Evolutionary conservation across 129 eudicot species (phyloP).

Genomic region (Heracleum sosnowskyi): DNA sequence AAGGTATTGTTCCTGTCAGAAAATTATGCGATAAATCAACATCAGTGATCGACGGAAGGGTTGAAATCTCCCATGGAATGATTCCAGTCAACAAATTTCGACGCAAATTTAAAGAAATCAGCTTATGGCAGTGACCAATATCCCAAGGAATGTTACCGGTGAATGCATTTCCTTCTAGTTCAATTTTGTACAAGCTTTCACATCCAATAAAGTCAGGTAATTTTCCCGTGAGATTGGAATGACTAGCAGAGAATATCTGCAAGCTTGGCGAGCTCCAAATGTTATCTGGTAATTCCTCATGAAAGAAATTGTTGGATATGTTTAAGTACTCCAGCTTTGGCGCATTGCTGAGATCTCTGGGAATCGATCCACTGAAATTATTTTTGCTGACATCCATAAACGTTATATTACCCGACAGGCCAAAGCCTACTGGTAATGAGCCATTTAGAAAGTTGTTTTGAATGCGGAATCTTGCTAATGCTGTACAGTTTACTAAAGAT

Average conservation of each 20-base stretch:
- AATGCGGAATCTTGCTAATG: conserved; percentile 49
- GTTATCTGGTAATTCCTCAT: conserved; percentile 42
- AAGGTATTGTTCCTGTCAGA: conserved; percentile 73
- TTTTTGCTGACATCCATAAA: conserved; percentile 70
- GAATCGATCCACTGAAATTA: conserved; percentile 62
- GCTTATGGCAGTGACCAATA: conserved; percentile 82
- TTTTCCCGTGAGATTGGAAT: conserved; percentile 42
- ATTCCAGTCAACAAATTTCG: conserved; percentile 66
- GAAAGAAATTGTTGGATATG: conserved; percentile 54
- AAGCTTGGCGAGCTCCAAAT: conserved; percentile 79
- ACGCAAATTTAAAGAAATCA: conserved; percentile 45
- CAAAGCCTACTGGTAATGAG: conserved; percentile 64
- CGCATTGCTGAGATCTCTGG: conserved; percentile 64
- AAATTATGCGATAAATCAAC: conserved; percentile 78
- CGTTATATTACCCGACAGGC: conserved; percentile 52
- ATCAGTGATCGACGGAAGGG: conserved; percentile 78
- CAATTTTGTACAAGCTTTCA: conserved; percentile 59
- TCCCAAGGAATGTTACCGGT: conserved; percentile 84
- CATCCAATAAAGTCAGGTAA: conserved; percentile 79
- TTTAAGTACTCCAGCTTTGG: conserved; percentile 46
- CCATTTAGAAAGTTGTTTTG: conserved; percentile 72
- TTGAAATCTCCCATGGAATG: conserved; percentile 94
- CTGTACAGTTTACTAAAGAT: conserved; percentile 57
- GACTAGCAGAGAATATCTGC: conserved; percentile 60
- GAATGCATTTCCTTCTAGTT: conserved; percentile 54